Evolutionary conservation across 148 eudicot species (phyloP).

Genomic region (Vaccinium darrowii): DNA sequence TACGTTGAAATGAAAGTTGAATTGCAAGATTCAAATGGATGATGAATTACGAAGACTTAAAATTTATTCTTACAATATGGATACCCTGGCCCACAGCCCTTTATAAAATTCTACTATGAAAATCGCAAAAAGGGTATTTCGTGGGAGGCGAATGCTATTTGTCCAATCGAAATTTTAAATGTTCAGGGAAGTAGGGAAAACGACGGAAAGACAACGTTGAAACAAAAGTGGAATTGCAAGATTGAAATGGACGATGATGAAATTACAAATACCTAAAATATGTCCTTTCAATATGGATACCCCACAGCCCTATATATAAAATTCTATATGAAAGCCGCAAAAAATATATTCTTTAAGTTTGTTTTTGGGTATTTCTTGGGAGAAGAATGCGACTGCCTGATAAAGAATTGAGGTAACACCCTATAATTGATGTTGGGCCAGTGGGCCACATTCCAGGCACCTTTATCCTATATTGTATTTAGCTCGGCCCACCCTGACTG

Average conservation of each 20-base stretch:
- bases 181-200: not conserved
- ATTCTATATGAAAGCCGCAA: not conserved
- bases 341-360: not conserved
- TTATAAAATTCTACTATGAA: no score
- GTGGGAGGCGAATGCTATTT: not conserved
- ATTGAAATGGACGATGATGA: not conserved
- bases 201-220: not conserved
- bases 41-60: not conserved
- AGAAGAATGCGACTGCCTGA: no score
- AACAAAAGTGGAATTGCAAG: not conserved
- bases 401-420: not conserved
- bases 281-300: not conserved
- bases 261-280: not conserved
- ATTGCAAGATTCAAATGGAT: not conserved
- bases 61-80: not conserved
- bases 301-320: not conserved
- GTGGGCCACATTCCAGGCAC: not conserved
- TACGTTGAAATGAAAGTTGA: not conserved
- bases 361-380: not conserved
- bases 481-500: not conserved
- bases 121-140: not conserved
- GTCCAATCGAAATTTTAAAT: no score
- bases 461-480: not conserved
- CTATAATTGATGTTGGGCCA: not conserved
- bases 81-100: not conserved